Evolutionary conservation across 176 grass and related monocot genomes (phyloP).

Genomic region (Oryza meridionalis): DNA sequence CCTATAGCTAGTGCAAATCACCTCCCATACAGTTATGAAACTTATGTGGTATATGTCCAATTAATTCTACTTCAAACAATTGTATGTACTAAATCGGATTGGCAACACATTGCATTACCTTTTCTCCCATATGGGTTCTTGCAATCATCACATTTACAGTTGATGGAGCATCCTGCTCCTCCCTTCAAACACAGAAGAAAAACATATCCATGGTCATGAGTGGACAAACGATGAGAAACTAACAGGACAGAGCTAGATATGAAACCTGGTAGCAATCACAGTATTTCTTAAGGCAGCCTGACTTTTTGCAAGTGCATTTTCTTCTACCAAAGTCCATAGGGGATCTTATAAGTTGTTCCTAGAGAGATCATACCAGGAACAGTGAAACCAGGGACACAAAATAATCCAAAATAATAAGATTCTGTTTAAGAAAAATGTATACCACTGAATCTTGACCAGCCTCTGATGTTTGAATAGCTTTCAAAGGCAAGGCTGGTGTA

Average conservation of each 20-base stretch:
- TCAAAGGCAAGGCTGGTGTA: constrained; percentile 39
- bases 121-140: constrained; percentile 63
- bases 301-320: constrained; percentile 74
- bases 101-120: constrained; percentile 43
- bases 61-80: background rate
- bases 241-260: constrained; percentile 28
- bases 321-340: constrained; percentile 52
- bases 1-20: constrained; percentile 4
- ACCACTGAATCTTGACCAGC: constrained; percentile 46
- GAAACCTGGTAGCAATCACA: constrained; percentile 67
- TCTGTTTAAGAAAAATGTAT: no score
- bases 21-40: constrained; percentile 16
- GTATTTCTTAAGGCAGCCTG: constrained; percentile 68
- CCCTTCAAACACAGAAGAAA: constrained; percentile 47
- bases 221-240: background rate
- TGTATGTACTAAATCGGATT: background rate
- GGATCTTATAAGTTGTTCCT: constrained; percentile 54
- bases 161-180: constrained; percentile 60
- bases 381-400: background rate
- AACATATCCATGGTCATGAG: constrained; percentile 24
- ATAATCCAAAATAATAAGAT: background rate
- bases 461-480: constrained; percentile 41
- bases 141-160: constrained; percentile 72
- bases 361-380: constrained; percentile 15
- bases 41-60: background rate